These are phyloP conservation scores for Penicillium polonicum DNA, from an alignment of 2,329 filamentous ascomycete species.

Conservation along the genomic window DNA sequence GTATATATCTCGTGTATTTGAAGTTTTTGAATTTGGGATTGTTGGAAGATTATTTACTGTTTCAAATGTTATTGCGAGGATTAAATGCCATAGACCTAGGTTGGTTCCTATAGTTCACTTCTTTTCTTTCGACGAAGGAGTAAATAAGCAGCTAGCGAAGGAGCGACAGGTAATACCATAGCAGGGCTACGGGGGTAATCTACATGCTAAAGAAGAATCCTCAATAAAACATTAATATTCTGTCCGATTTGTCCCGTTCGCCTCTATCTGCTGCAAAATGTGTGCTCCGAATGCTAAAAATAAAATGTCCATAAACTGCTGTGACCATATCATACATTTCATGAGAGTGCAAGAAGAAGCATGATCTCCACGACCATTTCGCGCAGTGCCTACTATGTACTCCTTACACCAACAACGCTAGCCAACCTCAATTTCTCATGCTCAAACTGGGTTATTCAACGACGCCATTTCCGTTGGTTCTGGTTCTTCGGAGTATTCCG, in stretches of 20 bases:
- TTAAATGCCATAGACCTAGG: not conserved
- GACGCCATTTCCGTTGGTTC: constrained; percentile 20
- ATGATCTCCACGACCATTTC: not conserved
- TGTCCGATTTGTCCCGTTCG: not conserved
- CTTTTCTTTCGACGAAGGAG: not conserved
- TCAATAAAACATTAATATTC: not conserved
- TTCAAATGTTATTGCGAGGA: not conserved
- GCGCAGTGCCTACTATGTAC: not conserved
- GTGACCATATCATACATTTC: constrained; percentile 23
- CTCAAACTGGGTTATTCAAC: constrained; percentile 9
- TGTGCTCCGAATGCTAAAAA: not conserved
- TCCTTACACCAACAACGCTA: not conserved
- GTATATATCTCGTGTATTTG: not conserved
- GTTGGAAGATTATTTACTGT: not conserved
- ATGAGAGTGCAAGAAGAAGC: constrained; percentile 10
- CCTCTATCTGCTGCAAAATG: not conserved
- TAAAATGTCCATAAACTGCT: constrained; percentile 2
- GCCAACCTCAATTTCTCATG: not conserved
- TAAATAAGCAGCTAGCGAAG: too few species aligned
- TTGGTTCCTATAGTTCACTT: not conserved
- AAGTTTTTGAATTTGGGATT: not conserved
- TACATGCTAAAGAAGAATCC: not conserved
- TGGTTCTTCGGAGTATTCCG: constrained; percentile 23
- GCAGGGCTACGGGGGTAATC: too few species aligned
- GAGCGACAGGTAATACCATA: not conserved